These are phyloP conservation scores for Curvularia sp. DNA, from an alignment of 2,329 filamentous ascomycete genomes.

Conservation along the genomic window DNA sequence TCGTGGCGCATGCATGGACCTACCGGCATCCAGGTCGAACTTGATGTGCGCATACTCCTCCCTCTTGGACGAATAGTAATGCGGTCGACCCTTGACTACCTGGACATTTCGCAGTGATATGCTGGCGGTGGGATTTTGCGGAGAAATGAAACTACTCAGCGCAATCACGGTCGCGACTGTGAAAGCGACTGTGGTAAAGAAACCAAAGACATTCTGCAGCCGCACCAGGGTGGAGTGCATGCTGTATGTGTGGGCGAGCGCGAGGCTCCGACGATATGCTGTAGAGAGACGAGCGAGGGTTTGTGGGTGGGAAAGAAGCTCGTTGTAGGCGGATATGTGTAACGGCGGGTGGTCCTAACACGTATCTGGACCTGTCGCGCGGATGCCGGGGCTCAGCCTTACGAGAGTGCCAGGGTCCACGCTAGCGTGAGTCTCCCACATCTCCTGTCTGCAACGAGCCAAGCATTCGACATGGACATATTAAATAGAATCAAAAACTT, in stretches of 20 bases:
- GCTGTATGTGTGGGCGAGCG: constrained; percentile 4
- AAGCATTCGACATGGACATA: not conserved
- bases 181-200: constrained; percentile 95
- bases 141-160: constrained; percentile 74
- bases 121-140: constrained; percentile 70
- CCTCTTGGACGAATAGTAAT: constrained; percentile 91
- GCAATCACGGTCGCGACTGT: constrained; percentile 81
- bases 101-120: constrained; percentile 78
- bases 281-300: constrained; percentile 5
- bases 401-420: constrained; percentile 17
- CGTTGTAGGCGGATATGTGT: constrained; percentile 16
- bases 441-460: not conserved
- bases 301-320: constrained; percentile 5
- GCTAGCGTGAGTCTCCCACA: constrained; percentile 6
- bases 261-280: not conserved
- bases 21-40: constrained; percentile 86
- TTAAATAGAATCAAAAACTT: not conserved
- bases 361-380: constrained; percentile 42
- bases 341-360: constrained; percentile 38
- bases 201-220: constrained; percentile 91
- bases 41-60: constrained; percentile 95
- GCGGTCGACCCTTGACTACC: constrained; percentile 88
- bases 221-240: constrained; percentile 92
- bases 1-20: constrained; percentile 3
- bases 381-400: constrained; percentile 37